Evolutionary conservation across 441 rosid genomes (phyloP).

Genomic region (Populus tomentosa): DNA sequence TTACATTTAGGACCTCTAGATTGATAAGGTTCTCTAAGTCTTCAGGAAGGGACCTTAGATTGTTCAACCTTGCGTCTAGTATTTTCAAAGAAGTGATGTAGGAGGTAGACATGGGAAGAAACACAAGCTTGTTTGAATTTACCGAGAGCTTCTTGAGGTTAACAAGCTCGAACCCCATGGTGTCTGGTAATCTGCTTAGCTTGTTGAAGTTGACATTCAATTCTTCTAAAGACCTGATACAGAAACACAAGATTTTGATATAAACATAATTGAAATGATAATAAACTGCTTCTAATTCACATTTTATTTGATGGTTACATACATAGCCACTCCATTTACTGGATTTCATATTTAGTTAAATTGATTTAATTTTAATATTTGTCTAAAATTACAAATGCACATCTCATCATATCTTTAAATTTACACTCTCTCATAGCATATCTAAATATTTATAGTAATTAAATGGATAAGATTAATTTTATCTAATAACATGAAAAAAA

Average conservation of each 20-base stretch:
- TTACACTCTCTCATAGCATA: too few species aligned
- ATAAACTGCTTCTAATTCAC: too few species aligned
- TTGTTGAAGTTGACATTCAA: constrained; percentile 85
- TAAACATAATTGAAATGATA: neutral
- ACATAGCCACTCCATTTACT: too few species aligned
- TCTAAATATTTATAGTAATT: too few species aligned
- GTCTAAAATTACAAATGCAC: too few species aligned
- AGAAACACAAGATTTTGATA: neutral
- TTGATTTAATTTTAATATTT: too few species aligned
- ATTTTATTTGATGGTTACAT: too few species aligned
- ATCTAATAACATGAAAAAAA: too few species aligned
- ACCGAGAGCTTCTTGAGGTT: constrained; percentile 63
- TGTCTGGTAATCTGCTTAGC: constrained; percentile 63
- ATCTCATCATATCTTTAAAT: too few species aligned
- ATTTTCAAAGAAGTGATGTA: constrained; percentile 51
- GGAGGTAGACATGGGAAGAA: constrained; percentile 63
- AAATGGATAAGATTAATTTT: too few species aligned
- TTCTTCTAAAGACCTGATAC: constrained; percentile 64
- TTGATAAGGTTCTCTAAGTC: constrained; percentile 71
- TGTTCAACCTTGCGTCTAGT: constrained; percentile 65
- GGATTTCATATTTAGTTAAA: too few species aligned
- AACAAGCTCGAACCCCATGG: constrained; percentile 55
- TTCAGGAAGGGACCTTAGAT: constrained; percentile 63
- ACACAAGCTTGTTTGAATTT: constrained; percentile 68
- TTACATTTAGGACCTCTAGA: constrained; percentile 64